Conservation (phyloP, 768 basidiomycete genomes). For the Trametes gibbosa region DNA sequence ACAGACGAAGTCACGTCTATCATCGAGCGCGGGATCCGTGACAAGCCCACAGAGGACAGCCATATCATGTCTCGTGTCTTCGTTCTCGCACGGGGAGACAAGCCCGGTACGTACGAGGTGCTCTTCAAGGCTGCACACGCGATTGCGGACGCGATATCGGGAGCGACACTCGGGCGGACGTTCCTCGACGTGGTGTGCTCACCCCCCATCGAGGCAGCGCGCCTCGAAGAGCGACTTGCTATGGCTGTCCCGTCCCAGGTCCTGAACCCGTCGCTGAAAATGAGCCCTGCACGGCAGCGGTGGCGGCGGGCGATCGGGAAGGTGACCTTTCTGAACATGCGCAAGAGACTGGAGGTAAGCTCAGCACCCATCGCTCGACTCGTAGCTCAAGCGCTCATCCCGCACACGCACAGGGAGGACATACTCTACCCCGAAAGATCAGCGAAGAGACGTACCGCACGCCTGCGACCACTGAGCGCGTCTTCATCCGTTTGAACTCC, state of each 20-base stretch:
- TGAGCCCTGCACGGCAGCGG: conserved; percentile 36
- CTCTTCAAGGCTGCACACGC: conserved; percentile 45
- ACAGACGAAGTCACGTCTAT: conserved; percentile 33
- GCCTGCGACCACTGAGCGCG: conserved; percentile 36
- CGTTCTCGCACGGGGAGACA: conserved; percentile 40
- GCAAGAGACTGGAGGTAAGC: conserved; percentile 37
- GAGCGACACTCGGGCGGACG: conserved; percentile 39
- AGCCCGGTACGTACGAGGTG: conserved; percentile 38
- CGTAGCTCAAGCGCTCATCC: no score
- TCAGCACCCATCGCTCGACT: no score
- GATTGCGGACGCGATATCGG: conserved; percentile 50
- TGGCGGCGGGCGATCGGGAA: conserved; percentile 46
- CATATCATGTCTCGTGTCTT: conserved; percentile 41
- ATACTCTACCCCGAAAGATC: conserved; percentile 47
- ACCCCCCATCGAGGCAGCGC: conserved; percentile 14
- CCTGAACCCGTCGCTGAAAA: conserved; percentile 33
- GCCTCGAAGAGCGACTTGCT: conserved; percentile 39
- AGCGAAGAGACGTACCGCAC: conserved; percentile 34
- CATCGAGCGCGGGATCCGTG: conserved; percentile 28
- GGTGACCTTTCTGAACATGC: conserved; percentile 35
- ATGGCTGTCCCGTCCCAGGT: conserved; percentile 40
- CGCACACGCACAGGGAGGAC: conserved; percentile 46
- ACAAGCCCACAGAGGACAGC: conserved; percentile 40
- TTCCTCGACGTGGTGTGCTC: conserved; percentile 44
- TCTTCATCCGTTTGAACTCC: conserved; percentile 25